These are phyloP conservation scores for Serendipita sp. DNA, from an alignment of 768 basidiomycete genomes.

Conservation along the genomic window DNA sequence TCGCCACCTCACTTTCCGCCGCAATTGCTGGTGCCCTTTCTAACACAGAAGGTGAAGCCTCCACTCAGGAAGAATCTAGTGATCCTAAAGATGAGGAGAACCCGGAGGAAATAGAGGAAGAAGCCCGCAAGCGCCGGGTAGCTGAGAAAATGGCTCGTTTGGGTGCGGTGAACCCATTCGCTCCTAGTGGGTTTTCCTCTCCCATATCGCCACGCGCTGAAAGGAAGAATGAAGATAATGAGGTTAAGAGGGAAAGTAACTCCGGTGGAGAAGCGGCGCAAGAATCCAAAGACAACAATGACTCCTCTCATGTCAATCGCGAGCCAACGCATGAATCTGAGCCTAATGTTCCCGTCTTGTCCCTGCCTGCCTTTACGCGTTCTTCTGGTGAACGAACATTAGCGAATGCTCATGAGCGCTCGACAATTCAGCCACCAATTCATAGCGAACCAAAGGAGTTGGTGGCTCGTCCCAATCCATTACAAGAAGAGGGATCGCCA, in stretches of 20 bases:
- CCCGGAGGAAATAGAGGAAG: slow-evolving; percentile 31
- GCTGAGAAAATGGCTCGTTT: slow-evolving; percentile 45
- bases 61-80: neutral
- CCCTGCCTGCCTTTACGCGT: neutral
- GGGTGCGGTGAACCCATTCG: slow-evolving; percentile 45
- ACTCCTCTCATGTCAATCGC: neutral
- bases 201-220: neutral
- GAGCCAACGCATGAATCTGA: neutral
- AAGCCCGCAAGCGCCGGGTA: slow-evolving; percentile 37
- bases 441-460: neutral
- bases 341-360: slow-evolving; percentile 1
- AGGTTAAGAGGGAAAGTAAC: neutral
- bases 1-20: too few relatives aligned
- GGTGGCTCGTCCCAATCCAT: neutral
- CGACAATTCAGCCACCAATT: too few relatives aligned
- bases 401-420: too few relatives aligned
- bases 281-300: too few relatives aligned
- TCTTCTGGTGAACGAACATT: too few relatives aligned
- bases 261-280: neutral
- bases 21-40: neutral
- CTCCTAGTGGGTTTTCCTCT: slow-evolving; percentile 13
- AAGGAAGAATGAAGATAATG: neutral
- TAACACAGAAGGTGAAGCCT: neutral
- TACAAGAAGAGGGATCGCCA: neutral
- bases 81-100: neutral